A percentile compares a stretch with the other conserved stretches of the same genome.
Conservation (phyloP, 164 flowering plant genomes). For the Magnolia changhungtana region DNA sequence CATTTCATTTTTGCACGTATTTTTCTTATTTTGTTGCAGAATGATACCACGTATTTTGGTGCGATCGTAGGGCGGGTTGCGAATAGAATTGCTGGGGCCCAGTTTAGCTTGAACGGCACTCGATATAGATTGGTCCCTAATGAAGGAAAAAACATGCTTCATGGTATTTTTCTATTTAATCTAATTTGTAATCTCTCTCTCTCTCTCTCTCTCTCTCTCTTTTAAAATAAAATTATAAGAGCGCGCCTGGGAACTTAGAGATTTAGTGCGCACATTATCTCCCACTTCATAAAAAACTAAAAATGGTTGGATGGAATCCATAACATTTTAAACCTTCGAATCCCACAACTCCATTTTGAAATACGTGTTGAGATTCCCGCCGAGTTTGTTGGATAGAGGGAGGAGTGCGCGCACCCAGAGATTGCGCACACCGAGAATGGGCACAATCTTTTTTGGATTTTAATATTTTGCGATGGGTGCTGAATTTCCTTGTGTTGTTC, state of each 20-base stretch:
- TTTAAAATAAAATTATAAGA: neutral
- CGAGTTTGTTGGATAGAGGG: too few species aligned
- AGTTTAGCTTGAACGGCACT: conserved; percentile 49
- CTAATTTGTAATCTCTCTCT: neutral
- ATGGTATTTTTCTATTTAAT: conserved; percentile 29
- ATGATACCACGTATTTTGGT: conserved; percentile 58
- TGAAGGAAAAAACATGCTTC: conserved; percentile 66
- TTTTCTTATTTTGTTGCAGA: conserved; percentile 35
- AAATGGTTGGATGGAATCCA: too few species aligned
- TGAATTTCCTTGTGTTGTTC: neutral
- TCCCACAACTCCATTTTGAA: too few species aligned
- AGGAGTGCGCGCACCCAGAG: too few species aligned
- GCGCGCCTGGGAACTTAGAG: too few species aligned
- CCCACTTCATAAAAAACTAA: too few species aligned
- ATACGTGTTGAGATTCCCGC: too few species aligned
- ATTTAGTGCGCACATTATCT: too few species aligned
- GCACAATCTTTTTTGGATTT: neutral
- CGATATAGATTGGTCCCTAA: conserved; percentile 51
- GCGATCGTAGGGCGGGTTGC: conserved; percentile 75
- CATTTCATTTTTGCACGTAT: neutral
- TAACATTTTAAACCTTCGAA: too few species aligned
- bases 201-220: neutral
- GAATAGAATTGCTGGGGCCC: conserved; percentile 67
- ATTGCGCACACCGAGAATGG: too few species aligned
- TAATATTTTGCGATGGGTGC: neutral